phyloP scores from a whole-genome alignment of 768 basidiomycete species.

The Leccinum incarnatum region DNA sequence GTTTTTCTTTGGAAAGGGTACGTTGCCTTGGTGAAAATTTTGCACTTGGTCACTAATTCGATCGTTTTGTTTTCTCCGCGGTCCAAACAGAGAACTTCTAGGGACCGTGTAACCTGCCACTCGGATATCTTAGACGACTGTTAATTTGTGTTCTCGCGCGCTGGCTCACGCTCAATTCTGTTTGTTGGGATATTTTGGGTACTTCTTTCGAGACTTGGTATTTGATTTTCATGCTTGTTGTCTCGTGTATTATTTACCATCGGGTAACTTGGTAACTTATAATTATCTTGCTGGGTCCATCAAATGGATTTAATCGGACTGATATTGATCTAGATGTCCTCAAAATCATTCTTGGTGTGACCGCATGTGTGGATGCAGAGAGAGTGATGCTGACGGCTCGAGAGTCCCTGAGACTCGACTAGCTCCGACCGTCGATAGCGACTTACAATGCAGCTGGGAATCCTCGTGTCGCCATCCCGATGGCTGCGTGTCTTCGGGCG shows the following conservation, averaged over 20 bases:
- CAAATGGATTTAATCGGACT: background rate
- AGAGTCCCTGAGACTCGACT: slow-evolving; percentile 24
- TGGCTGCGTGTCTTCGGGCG: slow-evolving; percentile 27
- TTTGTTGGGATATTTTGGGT: background rate
- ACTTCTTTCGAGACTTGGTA: background rate
- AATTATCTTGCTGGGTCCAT: background rate
- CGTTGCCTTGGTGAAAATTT: slow-evolving; percentile 18
- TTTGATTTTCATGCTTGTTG: background rate
- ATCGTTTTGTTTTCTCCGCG: background rate
- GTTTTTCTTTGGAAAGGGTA: slow-evolving; percentile 91
- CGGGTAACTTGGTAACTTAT: background rate
- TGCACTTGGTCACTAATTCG: slow-evolving; percentile 2
- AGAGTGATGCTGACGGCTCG: slow-evolving; percentile 19
- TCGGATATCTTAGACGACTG: background rate
- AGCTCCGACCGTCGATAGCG: slow-evolving; percentile 30
- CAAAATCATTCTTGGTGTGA: background rate
- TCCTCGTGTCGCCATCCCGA: slow-evolving; percentile 9
- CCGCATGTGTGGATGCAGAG: background rate
- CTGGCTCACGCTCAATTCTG: background rate
- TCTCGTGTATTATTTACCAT: background rate
- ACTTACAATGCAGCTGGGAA: slow-evolving; percentile 31
- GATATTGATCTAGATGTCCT: background rate
- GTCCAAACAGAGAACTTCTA: slow-evolving; percentile 23
- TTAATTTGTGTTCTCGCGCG: background rate
- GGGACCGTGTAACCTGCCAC: background rate